Evolutionary conservation across 768 basidiomycete species (phyloP).

Genomic region (Boletus barrowsii): DNA sequence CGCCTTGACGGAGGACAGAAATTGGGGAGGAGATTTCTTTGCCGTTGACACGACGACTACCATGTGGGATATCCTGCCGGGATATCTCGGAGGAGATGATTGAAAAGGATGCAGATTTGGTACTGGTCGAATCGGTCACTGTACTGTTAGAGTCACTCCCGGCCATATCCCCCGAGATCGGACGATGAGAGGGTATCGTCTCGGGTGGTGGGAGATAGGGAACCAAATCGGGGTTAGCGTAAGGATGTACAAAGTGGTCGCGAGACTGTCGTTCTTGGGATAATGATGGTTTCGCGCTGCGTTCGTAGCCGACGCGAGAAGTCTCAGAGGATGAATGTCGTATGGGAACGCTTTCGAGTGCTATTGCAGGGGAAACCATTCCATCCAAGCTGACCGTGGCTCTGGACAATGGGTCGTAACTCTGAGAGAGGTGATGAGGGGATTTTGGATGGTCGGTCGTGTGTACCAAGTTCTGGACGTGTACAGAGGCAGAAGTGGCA

Average conservation of each 20-base stretch:
- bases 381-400: constrained; percentile 9
- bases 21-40: constrained; percentile 60
- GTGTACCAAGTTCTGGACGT: constrained; percentile 44
- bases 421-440: constrained; percentile 6
- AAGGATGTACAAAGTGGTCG: constrained; percentile 58
- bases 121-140: constrained; percentile 44
- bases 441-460: constrained; percentile 6
- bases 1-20: constrained; percentile 33
- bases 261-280: constrained; percentile 35
- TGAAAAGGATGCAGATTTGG: constrained; percentile 35
- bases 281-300: constrained; percentile 15
- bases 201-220: constrained; percentile 33
- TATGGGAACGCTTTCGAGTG: neutral
- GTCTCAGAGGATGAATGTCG: constrained; percentile 13
- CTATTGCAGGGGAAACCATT: neutral
- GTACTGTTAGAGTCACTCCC: constrained; percentile 54
- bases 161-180: constrained; percentile 32
- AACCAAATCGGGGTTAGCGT: constrained; percentile 75
- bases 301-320: constrained; percentile 7
- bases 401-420: constrained; percentile 5
- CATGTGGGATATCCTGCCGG: constrained; percentile 16
- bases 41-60: constrained; percentile 35
- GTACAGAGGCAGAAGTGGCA: constrained; percentile 10
- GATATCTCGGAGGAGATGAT: constrained; percentile 36
- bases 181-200: constrained; percentile 26